Evolutionary conservation across 345 rosid species (phyloP).

Genomic region (Turnera subulata): DNA sequence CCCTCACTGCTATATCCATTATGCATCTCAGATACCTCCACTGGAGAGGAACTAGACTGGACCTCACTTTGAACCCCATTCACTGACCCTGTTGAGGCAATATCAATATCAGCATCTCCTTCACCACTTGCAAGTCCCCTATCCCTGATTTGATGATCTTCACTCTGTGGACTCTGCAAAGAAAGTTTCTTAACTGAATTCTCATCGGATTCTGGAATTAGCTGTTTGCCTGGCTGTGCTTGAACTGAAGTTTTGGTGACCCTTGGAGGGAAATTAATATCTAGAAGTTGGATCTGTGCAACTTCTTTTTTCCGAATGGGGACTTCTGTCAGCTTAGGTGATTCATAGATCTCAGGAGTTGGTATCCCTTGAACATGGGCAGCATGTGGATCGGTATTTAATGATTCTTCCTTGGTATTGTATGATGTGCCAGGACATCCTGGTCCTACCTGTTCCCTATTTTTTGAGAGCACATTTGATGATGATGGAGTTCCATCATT

Average conservation of each 20-base stretch:
- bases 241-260: conserved; percentile 29
- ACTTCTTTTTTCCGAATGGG: conserved; percentile 57
- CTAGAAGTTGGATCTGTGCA: conserved; percentile 64
- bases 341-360: conserved; percentile 87
- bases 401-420: conserved; percentile 43
- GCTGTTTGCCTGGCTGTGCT: conserved; percentile 26
- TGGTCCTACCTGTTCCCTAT: conserved; percentile 38
- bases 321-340: conserved; percentile 59
- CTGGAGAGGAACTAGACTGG: conserved; percentile 51
- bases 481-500: conserved; percentile 50
- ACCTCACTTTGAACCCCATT: conserved; percentile 58
- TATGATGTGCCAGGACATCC: conserved; percentile 35
- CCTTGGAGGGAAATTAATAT: conserved; percentile 82
- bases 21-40: conserved; percentile 38
- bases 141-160: conserved; percentile 21
- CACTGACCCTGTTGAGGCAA: conserved; percentile 61
- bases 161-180: conserved; percentile 22
- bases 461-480: conserved; percentile 36
- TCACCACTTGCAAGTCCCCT: conserved; percentile 14
- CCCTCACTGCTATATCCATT: conserved; percentile 66
- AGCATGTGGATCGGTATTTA: conserved; percentile 33
- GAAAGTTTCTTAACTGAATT: conserved; percentile 28
- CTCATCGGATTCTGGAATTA: conserved; percentile 28
- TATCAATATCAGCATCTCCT: conserved; percentile 39
- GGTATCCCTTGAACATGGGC: conserved; percentile 73